A percentile compares a stretch with the other conserved stretches of the same genome.
Evolutionary conservation across 352 stramenopile genomes (phyloP).

Genomic region (Phytophthora fragariae): DNA sequence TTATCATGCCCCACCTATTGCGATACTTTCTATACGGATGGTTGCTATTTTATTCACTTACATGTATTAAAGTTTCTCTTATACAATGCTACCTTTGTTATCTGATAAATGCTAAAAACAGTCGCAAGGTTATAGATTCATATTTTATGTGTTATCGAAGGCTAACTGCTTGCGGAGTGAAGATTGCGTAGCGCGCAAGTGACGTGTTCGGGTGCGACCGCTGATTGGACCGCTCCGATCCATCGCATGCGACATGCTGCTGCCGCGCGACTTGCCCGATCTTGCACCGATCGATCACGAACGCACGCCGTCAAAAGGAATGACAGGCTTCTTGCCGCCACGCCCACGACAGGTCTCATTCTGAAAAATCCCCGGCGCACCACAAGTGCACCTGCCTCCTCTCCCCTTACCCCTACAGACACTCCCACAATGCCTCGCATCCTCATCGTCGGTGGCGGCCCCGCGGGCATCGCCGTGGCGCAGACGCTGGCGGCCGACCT

Average conservation of each 20-base stretch:
- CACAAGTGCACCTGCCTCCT: conserved; percentile 10
- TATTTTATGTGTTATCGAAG: too few species aligned
- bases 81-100: too few species aligned
- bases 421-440: conserved; percentile 46
- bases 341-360: conserved; percentile 18
- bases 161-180: too few species aligned
- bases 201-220: conserved; percentile 2
- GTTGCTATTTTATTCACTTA: too few species aligned
- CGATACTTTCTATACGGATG: too few species aligned
- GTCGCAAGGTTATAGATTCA: too few species aligned
- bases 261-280: conserved; percentile 21
- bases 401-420: not conserved
- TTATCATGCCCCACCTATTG: too few species aligned
- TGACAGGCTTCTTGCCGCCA: not conserved
- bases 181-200: conserved; percentile 27
- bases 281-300: conserved; percentile 21
- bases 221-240: conserved; percentile 7
- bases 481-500: not conserved
- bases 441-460: conserved; percentile 62
- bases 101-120: too few species aligned
- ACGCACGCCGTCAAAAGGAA: not conserved
- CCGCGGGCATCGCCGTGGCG: conserved; percentile 43
- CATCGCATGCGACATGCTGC: conserved; percentile 5
- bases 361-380: conserved; percentile 20
- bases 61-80: too few species aligned